Base-by-base conservation (phyloP, 2,329 filamentous ascomycete species). In the Berkeleyomyces basicola region DNA sequence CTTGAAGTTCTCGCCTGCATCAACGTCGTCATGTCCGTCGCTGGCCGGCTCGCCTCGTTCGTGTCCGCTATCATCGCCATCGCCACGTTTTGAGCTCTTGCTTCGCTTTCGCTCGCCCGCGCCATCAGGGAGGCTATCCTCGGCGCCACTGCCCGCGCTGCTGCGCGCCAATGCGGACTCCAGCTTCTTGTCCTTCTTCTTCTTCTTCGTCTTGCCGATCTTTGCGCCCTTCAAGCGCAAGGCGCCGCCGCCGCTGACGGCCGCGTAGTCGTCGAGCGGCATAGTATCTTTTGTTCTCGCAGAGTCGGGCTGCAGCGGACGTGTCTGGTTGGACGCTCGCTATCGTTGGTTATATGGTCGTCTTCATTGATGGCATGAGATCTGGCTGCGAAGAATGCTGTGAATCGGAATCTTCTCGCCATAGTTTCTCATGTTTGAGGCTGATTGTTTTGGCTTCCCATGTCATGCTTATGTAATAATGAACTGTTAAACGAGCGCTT, bases 171-270 rank as follows among this genome's bases (percentile, higher is more conserved):
- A 66, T 67, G 76, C 75, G 68, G 77, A 77, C 68, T 79, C 82
- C 69, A 67, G n/a, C 78, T 82, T 65, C 14, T 61, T 51, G n/a
- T 61, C 33, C 36, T 36, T 51, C 31, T 62, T 75, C 69, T 77
- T 82, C 72, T 83, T 81, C 73, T 85, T 87, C 71, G 84, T 86
- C 70, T 82, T 84, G 66, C 79, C 72, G 39, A 82, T 76, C 69
- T 84, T 85, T 66, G 77, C 81, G 69, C 90, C 90, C 76, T 96
- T 96, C 65, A 96, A 81, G 71, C 89, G 92, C 42, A 96, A 81
- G 65, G 86, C 86, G 68, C 90, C 90, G 69, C 85, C 83, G 64
- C 83, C 79, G 65, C 81, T 79, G 63, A 78, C 74, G 66, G 82
- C 76, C 58, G 79, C 74, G 76, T 95, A 95, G 68, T 95, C 88